Evolutionary conservation across 2,329 filamentous ascomycete species (phyloP), one percentile per base, ranked within the genome.

Genomic region (Penicillium sp.): DNA sequence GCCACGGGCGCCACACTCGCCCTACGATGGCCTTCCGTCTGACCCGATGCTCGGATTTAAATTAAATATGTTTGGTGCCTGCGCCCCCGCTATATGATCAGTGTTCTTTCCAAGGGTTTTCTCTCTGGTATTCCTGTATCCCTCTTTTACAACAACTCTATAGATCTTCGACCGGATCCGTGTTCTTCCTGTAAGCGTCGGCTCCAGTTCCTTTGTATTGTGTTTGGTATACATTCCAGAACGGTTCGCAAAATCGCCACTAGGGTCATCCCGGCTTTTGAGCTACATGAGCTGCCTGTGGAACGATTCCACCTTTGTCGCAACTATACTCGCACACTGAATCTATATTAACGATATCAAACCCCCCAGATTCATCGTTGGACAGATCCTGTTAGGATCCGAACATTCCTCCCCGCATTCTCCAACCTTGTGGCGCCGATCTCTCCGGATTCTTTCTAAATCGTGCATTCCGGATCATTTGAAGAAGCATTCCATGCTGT

Each of bases 351-450:
- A 50, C 47, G 19, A 19, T 19, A 35, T 35, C 25, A 39, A 49
- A 25, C n/a, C 10, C 13, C 13, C 29, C n/a, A 23, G 14, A 35
- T 33, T 31, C 27, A 14, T 8, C 11, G 48, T 39, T 50, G 48
- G 23, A n/a, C 23, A 50, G 35, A 37, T 21, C 23, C 33, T 9
- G 27, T 21, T 47, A 8, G 19, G 7, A 44, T 25, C 31, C 26
- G 29, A n/a, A 52, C 60, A 62, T 60, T 55, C 59, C 58, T 61
- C 57, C 58, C 55, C 59, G 55, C 63, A 64, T 64, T 65, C 62
- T 11, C 35, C 26, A 53, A 19, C n/a, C n/a, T n/a, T n/a, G 52
- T 60, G 49, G 52, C 62, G 58, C 57, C 27, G 57, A 62, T 62
- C 55, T 23, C 31, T 33, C 55, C 58, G 55, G 54, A 62, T 59